These are phyloP conservation scores for Cyberlindnera maritima DNA, from an alignment of 805 yeast species.

Conservation along the genomic window DNA sequence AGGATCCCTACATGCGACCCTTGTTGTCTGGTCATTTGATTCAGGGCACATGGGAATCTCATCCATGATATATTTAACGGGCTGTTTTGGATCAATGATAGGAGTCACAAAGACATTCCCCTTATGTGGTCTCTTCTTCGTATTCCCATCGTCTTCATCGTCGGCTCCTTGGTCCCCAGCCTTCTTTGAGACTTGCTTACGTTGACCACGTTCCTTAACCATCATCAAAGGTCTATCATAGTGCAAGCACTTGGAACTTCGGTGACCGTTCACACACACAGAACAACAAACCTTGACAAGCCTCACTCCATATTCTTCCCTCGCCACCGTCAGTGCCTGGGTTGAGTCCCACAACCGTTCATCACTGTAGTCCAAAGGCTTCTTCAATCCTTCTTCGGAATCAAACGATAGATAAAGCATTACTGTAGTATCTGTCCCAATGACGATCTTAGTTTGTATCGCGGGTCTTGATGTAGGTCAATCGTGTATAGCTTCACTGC, in stretches of 20 bases:
- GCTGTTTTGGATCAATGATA: background rate
- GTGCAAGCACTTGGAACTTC: background rate
- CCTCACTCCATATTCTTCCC: background rate
- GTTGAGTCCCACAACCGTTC: background rate
- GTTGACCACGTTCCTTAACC: constrained; percentile 2
- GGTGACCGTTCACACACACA: background rate
- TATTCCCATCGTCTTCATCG: too few relatives aligned
- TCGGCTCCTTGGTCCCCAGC: too few relatives aligned
- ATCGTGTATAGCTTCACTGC: too few relatives aligned
- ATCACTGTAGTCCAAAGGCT: background rate
- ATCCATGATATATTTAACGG: background rate
- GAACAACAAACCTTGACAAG: background rate
- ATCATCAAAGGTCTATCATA: background rate
- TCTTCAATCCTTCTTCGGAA: background rate
- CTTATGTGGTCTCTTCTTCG: background rate
- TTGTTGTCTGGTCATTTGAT: too few relatives aligned
- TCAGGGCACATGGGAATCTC: background rate
- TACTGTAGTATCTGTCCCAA: too few relatives aligned
- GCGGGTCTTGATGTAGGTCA: too few relatives aligned
- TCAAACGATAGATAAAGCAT: too few relatives aligned
- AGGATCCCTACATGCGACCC: background rate
- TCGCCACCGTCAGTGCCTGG: background rate
- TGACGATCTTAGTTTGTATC: too few relatives aligned
- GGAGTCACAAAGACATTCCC: background rate
- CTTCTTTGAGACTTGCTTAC: background rate